Conservation (phyloP, 2,329 filamentous ascomycete species). For the Seiridium cupressi region DNA sequence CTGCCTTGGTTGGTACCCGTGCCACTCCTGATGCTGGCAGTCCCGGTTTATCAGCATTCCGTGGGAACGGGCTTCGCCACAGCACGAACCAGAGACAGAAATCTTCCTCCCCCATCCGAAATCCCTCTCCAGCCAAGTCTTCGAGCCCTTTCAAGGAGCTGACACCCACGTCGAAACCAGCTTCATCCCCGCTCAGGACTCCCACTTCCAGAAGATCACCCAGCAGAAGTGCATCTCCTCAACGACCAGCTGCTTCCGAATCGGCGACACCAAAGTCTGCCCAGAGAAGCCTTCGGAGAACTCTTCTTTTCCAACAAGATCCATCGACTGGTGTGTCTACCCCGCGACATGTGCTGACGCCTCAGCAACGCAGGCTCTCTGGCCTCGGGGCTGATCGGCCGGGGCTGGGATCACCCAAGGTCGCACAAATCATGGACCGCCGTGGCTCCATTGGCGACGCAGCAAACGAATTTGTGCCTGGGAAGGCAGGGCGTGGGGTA, state of each 20-base stretch:
- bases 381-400: conserved; percentile 68
- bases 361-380: conserved; percentile 58
- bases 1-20: conserved; percentile 29
- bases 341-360: conserved; percentile 63
- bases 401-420: conserved; percentile 73
- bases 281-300: conserved; percentile 26
- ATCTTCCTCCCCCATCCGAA: conserved; percentile 27
- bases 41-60: conserved; percentile 53
- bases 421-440: conserved; percentile 69
- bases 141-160: conserved; percentile 7
- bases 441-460: conserved; percentile 70
- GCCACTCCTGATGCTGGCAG: conserved; percentile 47
- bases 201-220: conserved; percentile 45
- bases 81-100: conserved; percentile 43
- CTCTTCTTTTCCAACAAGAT: conserved; percentile 29
- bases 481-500: conserved; percentile 43
- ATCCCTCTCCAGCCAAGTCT: conserved; percentile 15
- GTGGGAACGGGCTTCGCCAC: conserved; percentile 45
- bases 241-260: conserved; percentile 31
- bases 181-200: conserved; percentile 22
- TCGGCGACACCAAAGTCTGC: conserved; percentile 21
- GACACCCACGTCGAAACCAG: background rate
- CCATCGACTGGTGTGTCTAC: conserved; percentile 54
- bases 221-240: conserved; percentile 46
- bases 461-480: conserved; percentile 62